Base-by-base conservation (phyloP, 2,329 filamentous ascomycete genomes). In the Zasmidium cellare region DNA sequence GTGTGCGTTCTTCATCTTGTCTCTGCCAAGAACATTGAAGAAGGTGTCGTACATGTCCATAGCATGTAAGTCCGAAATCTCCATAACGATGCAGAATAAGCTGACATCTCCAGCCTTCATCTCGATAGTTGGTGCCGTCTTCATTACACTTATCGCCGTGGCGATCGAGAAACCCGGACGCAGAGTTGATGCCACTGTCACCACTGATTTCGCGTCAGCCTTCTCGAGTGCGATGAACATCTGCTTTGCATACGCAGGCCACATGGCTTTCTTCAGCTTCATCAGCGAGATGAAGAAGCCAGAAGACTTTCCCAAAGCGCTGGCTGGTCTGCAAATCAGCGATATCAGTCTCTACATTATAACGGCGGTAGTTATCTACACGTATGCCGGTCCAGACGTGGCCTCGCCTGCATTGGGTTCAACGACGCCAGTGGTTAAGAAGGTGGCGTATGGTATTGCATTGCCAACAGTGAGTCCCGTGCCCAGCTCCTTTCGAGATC, bases 161-260 rank as follows among this genome's bases (percentile, higher is more conserved):
- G 49, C 48, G 3, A 53, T 57, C 22, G 41, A 53, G 20, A 52
- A 46, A 25, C 55, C 55, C 14, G 49, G 23, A 25, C 24, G 20
- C 11, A 22, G 11, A 1, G 44, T 52, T 16, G 24, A 48, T 3
- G 55, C 49, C 12, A 57, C 55, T 6, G 46, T 23, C 9, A 38
- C 48, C 9, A 45, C 60, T 18, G 60, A 45, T 14, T 70, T 89
- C 45, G 75, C 77, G 47, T 76, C 82, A 31, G 84, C 77, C 19
- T 87, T 88, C 67, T 77, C 84, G 14, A 80, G 83, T 24, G 80
- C 88, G 44, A 81, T 79, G 68, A 90, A 90, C 74, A 90, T 90
- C 52, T 80, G 88, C 57, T 87, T 91, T 61, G 87, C 88, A 55
- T 91, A 60, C 68, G 76, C 74, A 52, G 85, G 85, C 25, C 86